Evolutionary conservation across 208 protist genomes (phyloP), one percentile per base, ranked within the genome.

Genomic region (Naegleria gruberi): DNA sequence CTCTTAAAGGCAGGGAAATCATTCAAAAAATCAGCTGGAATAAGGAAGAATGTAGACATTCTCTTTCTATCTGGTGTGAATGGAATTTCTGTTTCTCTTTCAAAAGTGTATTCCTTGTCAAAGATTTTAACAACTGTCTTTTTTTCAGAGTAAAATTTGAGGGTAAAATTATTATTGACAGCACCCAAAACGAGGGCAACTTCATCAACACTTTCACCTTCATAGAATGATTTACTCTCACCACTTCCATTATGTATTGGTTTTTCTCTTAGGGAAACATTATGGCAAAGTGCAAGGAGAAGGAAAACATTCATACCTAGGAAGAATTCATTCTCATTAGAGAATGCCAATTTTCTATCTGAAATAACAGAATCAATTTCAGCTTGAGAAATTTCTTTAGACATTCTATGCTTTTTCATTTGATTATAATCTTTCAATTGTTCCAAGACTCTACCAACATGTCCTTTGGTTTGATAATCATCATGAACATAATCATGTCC

Each of bases 121-220:
- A 87, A 84, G 19, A 90, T 26, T 10, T 40, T 23, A 15, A 90
- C 5, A 42, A 34, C n/a, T 19, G 37, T 84, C 37, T 37, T 23
- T 26, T 57, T 41, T 19, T 84, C 45, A 43, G 46, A 44, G 6
- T 17, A 23, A 5, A 10, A 37, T 34, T 26, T 57, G 23, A 90
- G 19, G 10, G 15, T 0, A 44, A 90, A 74, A 34, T 43, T 34
- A 86, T 87, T 84, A 17, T 84, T 23, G 19, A 12, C 6, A 37
- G 88, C 51, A 40, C 37, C 88, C 34, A 90, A 89, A 8, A 93
- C 87, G 5, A 95, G 92, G 15, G 96, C 97, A 83, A 97, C 95
- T 91, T 98, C 97, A 91, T 98, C 97, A 4, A 97, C 93, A 45
- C 95, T 97, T 90, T 95, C 93, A 0, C 95, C 96, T 87, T 98